A percentile compares a stretch with the other conserved stretches of the same genome.
These are phyloP conservation scores for Microcyclospora pomicola DNA, from an alignment of 2,329 filamentous ascomycete species.

Conservation along the genomic window DNA sequence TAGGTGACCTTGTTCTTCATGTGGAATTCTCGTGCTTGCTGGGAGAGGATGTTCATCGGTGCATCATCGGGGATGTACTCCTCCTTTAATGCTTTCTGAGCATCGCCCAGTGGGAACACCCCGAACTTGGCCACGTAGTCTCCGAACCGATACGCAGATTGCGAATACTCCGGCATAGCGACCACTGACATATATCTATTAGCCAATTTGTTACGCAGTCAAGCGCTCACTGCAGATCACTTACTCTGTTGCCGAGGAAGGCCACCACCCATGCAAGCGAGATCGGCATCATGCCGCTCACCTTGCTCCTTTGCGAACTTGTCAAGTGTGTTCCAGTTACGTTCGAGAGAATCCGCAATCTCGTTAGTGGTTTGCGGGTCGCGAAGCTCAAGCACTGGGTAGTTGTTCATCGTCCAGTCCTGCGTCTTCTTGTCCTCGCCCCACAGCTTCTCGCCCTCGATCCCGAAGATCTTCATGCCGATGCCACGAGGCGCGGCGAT, in stretches of 20 bases:
- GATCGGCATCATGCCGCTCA: slow-evolving; percentile 18
- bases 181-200: slow-evolving; percentile 13
- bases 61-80: slow-evolving; percentile 14
- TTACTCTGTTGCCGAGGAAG: slow-evolving; percentile 20
- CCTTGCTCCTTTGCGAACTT: slow-evolving; percentile 20
- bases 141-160: slow-evolving; percentile 23
- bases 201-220: not conserved
- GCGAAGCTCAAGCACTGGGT: slow-evolving; percentile 19
- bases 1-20: slow-evolving; percentile 22
- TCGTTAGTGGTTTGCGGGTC: slow-evolving; percentile 20
- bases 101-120: slow-evolving; percentile 18
- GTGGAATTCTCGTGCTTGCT: slow-evolving; percentile 20
- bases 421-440: slow-evolving; percentile 23
- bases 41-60: slow-evolving; percentile 22
- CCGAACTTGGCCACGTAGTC: slow-evolving; percentile 22
- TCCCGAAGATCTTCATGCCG: slow-evolving; percentile 24
- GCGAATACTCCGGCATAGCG: slow-evolving; percentile 22
- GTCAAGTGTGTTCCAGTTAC: slow-evolving; percentile 20
- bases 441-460: slow-evolving; percentile 24
- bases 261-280: slow-evolving; percentile 16
- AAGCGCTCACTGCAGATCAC: slow-evolving; percentile 1
- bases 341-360: slow-evolving; percentile 22
- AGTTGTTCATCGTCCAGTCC: slow-evolving; percentile 23
- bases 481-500: slow-evolving; percentile 23
- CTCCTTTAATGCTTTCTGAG: slow-evolving; percentile 17